Percentiles rank a stretch among this genome's conserved stretches.
phyloP scores from a whole-genome alignment of 164 flowering plant genomes.

The Taxillus chinensis region DNA sequence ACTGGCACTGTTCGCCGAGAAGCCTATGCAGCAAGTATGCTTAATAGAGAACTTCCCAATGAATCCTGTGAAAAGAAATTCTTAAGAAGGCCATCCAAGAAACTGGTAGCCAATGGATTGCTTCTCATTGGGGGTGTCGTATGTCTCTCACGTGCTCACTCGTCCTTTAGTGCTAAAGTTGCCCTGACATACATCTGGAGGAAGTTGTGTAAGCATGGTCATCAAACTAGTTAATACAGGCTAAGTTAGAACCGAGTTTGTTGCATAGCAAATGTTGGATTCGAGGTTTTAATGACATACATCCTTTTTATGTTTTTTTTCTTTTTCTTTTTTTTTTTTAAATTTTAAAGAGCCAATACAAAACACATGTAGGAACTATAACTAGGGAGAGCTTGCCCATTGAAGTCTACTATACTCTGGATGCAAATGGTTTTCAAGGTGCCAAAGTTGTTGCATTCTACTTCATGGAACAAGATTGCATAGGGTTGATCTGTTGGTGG shows the following conservation, averaged over 20 bases:
- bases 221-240: constrained; percentile 20
- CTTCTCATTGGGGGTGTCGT: constrained; percentile 64
- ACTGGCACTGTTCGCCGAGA: constrained; percentile 4
- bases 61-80: constrained; percentile 21
- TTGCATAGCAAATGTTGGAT: not conserved
- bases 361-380: no score
- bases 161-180: constrained; percentile 62
- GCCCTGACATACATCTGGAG: constrained; percentile 63
- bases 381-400: no score
- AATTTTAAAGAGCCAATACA: no score
- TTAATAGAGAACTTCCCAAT: not conserved
- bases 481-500: no score
- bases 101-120: constrained; percentile 53
- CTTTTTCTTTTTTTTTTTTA: no score
- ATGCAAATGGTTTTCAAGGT: no score
- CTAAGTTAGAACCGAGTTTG: constrained; percentile 6
- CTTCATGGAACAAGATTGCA: no score
- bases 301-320: no score
- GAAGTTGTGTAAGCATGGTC: constrained; percentile 45
- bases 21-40: constrained; percentile 5
- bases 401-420: no score
- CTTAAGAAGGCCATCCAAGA: constrained; percentile 43
- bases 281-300: no score
- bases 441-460: no score
- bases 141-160: constrained; percentile 58